phyloP scores from a whole-genome alignment of 805 yeast species.

The Nakazawaea wyomingensis region DNA sequence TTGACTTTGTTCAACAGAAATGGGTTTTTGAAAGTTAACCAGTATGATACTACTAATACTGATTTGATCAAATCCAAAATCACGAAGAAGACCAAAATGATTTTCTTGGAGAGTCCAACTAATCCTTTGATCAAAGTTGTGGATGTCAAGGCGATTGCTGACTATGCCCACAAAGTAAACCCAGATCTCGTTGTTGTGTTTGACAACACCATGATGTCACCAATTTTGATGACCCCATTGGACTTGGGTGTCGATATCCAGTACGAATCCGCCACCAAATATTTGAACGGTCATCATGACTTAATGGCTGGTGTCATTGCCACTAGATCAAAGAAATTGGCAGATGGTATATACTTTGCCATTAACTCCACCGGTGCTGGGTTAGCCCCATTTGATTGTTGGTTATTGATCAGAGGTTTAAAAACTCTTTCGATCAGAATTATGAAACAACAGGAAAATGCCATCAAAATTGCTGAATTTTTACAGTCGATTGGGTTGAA shows the following conservation, averaged over 20 bases:
- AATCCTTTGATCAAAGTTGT: slow-evolving; percentile 88
- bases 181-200: slow-evolving; percentile 74
- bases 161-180: slow-evolving; percentile 58
- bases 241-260: slow-evolving; percentile 87
- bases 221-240: slow-evolving; percentile 77
- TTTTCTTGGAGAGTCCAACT: slow-evolving; percentile 87
- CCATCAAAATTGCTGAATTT: slow-evolving; percentile 69
- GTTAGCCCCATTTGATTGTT: slow-evolving; percentile 85
- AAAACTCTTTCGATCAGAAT: slow-evolving; percentile 83
- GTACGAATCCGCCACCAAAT: slow-evolving; percentile 91
- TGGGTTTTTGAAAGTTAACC: slow-evolving; percentile 61
- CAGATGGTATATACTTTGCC: slow-evolving; percentile 65
- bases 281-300: slow-evolving; percentile 91
- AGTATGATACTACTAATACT: slow-evolving; percentile 76
- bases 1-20: slow-evolving; percentile 64
- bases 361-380: slow-evolving; percentile 92
- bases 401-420: slow-evolving; percentile 85
- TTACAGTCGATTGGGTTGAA: slow-evolving; percentile 62
- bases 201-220: slow-evolving; percentile 97
- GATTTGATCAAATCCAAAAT: slow-evolving; percentile 55
- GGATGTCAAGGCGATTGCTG: slow-evolving; percentile 66
- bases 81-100: slow-evolving; percentile 58
- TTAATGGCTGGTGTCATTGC: slow-evolving; percentile 94
- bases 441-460: slow-evolving; percentile 83
- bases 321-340: slow-evolving; percentile 55